Evolutionary conservation across 371 early-diverging fungal genomes (phyloP).

Genomic region (Syncephalastrum racemosum): DNA sequence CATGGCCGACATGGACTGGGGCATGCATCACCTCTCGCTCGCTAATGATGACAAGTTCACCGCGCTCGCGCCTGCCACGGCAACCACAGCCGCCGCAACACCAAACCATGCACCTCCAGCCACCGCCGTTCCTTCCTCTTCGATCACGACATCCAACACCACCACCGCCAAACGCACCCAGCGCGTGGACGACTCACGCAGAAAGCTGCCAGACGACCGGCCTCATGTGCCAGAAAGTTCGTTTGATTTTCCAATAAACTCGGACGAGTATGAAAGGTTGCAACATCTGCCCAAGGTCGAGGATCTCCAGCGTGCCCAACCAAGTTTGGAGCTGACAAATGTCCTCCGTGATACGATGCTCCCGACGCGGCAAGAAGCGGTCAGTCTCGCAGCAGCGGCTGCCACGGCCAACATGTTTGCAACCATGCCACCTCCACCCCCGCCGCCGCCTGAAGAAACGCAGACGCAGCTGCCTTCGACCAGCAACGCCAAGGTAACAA

Average conservation of each 20-base stretch:
- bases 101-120: too few relatives aligned
- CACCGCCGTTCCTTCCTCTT: too few relatives aligned
- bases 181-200: too few relatives aligned
- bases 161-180: too few relatives aligned
- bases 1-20: slow-evolving; percentile 1
- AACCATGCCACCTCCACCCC: background rate
- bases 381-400: background rate
- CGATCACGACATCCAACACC: too few relatives aligned
- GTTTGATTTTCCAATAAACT: slow-evolving; percentile 19
- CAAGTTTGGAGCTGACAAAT: slow-evolving; percentile 11
- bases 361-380: background rate
- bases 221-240: slow-evolving; percentile 10
- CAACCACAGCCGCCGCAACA: background rate
- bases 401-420: background rate
- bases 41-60: too few relatives aligned
- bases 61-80: too few relatives aligned
- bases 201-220: too few relatives aligned
- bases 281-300: slow-evolving; percentile 17
- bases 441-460: background rate
- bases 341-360: slow-evolving; percentile 14
- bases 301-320: slow-evolving; percentile 11
- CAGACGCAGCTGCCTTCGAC: too few relatives aligned
- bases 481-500: background rate
- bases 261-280: slow-evolving; percentile 9
- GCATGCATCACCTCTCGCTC: slow-evolving; percentile 2